Conservation (phyloP, 495 filamentous ascomycete species). For the Penicillium steckii region DNA sequence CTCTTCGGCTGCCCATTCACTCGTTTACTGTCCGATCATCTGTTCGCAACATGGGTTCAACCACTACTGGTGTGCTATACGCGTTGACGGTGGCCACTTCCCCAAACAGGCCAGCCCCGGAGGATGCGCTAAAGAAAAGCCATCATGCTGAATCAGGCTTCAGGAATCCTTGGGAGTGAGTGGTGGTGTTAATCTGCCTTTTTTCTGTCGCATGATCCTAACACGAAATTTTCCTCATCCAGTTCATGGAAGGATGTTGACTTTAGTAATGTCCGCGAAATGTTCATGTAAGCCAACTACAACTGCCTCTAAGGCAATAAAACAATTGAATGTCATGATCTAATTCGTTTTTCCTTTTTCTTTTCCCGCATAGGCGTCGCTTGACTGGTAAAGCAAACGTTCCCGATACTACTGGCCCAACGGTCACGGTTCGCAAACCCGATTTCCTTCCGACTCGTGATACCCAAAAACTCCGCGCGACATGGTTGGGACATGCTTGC, state of each 20-base stretch:
- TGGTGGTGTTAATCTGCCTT: not conserved
- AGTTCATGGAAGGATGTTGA: slow-evolving; percentile 37
- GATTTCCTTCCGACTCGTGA: slow-evolving; percentile 62
- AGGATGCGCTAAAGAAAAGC: slow-evolving; percentile 51
- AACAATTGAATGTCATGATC: not conserved
- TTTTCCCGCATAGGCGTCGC: slow-evolving; percentile 46
- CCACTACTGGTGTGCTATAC: slow-evolving; percentile 50
- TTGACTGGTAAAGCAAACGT: slow-evolving; percentile 57
- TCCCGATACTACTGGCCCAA: slow-evolving; percentile 64
- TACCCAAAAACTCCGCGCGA: slow-evolving; percentile 70
- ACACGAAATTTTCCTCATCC: slow-evolving; percentile 4
- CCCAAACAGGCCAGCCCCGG: slow-evolving; percentile 45
- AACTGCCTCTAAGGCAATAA: not conserved
- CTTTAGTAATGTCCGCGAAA: slow-evolving; percentile 11
- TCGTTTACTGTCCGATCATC: slow-evolving; percentile 6
- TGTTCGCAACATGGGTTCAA: slow-evolving; percentile 39
- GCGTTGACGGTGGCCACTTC: slow-evolving; percentile 51
- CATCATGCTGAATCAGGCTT: slow-evolving; percentile 63
- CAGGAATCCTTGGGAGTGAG: slow-evolving; percentile 58
- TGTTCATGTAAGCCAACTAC: slow-evolving; percentile 23
- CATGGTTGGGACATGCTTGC: slow-evolving; percentile 96
- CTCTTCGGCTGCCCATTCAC: slow-evolving; percentile 5
- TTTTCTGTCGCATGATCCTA: slow-evolving; percentile 9
- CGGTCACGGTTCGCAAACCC: slow-evolving; percentile 66
- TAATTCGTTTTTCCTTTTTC: not conserved